A percentile compares a stretch with the other conserved stretches of the same genome.
Conservation (phyloP, 192 early-diverging fungal species). For the Entophlyctis helioformis region DNA sequence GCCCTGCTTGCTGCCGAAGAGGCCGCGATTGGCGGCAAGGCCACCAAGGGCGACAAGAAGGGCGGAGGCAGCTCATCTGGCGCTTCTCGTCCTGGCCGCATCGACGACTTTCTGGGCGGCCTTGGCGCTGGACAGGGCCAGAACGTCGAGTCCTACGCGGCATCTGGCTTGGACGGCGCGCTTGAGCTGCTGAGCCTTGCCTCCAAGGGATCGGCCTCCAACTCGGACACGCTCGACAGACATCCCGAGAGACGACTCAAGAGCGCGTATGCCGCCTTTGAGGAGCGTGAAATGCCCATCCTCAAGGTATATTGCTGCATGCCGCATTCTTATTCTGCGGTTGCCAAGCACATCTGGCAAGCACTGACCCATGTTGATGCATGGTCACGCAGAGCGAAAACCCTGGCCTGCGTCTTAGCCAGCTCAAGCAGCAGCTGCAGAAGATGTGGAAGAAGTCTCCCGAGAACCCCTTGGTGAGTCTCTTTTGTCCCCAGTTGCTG, state of each 20-base stretch:
- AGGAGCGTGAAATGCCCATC: slow-evolving; percentile 57
- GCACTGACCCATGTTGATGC: no score
- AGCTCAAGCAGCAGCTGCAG: slow-evolving; percentile 61
- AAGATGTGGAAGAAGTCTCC: slow-evolving; percentile 69
- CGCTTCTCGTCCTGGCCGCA: slow-evolving; percentile 18
- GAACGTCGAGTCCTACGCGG: no score
- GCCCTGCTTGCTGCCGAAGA: slow-evolving; percentile 30
- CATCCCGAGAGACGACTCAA: slow-evolving; percentile 78
- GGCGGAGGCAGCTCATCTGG: slow-evolving; percentile 19
- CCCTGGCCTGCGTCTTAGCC: slow-evolving; percentile 59
- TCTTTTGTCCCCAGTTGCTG: no score
- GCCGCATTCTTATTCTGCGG: no score
- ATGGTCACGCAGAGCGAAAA: slow-evolving; percentile 36
- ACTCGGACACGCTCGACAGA: slow-evolving; percentile 54
- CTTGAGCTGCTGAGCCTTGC: slow-evolving; percentile 57
- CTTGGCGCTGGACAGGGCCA: slow-evolving; percentile 41
- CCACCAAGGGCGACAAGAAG: slow-evolving; percentile 40
- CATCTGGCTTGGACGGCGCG: slow-evolving; percentile 77
- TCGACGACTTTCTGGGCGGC: slow-evolving; percentile 15
- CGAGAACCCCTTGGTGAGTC: slow-evolving; percentile 34
- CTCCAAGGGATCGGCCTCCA: slow-evolving; percentile 5
- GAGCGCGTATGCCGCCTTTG: slow-evolving; percentile 33
- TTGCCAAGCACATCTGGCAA: no score
- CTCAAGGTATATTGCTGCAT: no score
- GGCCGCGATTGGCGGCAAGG: slow-evolving; percentile 6